Percentiles rank a stretch among this genome's conserved stretches.
Conservation (phyloP, 2,329 filamentous ascomycete species). For the Hymenoscyphus infarciens region DNA sequence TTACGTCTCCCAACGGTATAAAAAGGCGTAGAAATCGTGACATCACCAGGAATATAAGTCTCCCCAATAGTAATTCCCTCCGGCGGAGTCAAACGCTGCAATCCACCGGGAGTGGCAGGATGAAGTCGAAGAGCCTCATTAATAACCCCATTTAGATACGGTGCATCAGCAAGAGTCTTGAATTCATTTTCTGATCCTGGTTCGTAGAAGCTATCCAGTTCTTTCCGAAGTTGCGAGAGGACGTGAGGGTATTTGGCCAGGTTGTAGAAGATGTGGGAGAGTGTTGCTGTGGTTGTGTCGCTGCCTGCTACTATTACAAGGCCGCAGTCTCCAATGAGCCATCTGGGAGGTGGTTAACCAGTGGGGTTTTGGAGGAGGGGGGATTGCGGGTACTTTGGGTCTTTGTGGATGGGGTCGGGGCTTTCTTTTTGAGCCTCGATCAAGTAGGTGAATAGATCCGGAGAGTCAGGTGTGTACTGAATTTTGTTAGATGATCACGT, state of each 20-base stretch:
- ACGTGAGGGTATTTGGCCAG: constrained; percentile 18
- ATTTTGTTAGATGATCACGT: neutral
- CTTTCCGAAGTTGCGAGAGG: constrained; percentile 18
- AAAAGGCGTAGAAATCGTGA: constrained; percentile 17
- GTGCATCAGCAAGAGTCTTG: constrained; percentile 21
- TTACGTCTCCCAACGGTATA: constrained; percentile 24
- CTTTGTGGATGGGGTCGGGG: constrained; percentile 10
- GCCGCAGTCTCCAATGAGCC: constrained; percentile 22
- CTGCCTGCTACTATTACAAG: constrained; percentile 39
- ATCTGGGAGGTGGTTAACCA: constrained; percentile 5
- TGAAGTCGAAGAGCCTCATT: constrained; percentile 41
- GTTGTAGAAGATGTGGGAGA: constrained; percentile 41
- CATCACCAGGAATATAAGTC: constrained; percentile 22
- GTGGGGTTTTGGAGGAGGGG: too few species aligned
- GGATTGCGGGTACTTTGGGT: constrained; percentile 3
- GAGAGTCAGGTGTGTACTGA: constrained; percentile 10
- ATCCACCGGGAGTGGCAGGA: constrained; percentile 35
- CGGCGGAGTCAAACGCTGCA: constrained; percentile 35
- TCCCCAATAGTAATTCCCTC: constrained; percentile 35
- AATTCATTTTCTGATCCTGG: constrained; percentile 9
- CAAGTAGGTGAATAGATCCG: constrained; percentile 12
- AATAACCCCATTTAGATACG: constrained; percentile 38
- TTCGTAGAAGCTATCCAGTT: constrained; percentile 16
- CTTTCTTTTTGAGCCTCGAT: constrained; percentile 17
- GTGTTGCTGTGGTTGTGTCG: constrained; percentile 41